Evolutionary conservation across 1,139 yeast species (phyloP).

Genomic region (Casaregolazyma suthepensis): DNA sequence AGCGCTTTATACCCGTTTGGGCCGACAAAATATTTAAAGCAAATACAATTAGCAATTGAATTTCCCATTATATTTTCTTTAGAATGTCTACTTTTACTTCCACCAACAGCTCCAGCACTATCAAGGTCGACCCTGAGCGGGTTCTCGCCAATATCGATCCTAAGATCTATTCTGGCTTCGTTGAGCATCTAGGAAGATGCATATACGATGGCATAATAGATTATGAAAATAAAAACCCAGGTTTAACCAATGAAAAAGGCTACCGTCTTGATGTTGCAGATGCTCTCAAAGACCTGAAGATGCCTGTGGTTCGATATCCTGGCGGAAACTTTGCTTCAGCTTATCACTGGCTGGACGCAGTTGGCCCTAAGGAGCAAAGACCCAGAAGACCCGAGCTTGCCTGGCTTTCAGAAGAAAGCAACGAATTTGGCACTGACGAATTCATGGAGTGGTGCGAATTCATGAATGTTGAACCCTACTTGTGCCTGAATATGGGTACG

Average conservation of each 20-base stretch:
- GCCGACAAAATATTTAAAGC: background rate
- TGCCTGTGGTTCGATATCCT: slow-evolving; percentile 36
- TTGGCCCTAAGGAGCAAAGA: slow-evolving; percentile 31
- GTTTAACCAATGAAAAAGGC: slow-evolving; percentile 27
- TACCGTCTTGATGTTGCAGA: slow-evolving; percentile 30
- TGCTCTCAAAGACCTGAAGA: slow-evolving; percentile 30
- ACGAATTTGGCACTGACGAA: slow-evolving; percentile 34
- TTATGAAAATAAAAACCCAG: slow-evolving; percentile 21
- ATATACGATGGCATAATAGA: slow-evolving; percentile 36
- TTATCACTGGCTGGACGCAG: slow-evolving; percentile 35
- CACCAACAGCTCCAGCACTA: background rate
- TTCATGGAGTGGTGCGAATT: slow-evolving; percentile 33
- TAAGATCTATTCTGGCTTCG: slow-evolving; percentile 32
- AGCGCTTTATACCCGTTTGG: background rate
- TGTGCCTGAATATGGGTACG: slow-evolving; percentile 36
- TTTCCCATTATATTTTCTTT: background rate
- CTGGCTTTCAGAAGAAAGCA: slow-evolving; percentile 33
- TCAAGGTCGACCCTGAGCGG: slow-evolving; percentile 24
- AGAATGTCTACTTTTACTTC: background rate
- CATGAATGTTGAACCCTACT: slow-evolving; percentile 31
- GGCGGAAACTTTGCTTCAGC: slow-evolving; percentile 35
- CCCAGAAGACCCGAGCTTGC: slow-evolving; percentile 35
- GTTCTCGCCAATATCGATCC: slow-evolving; percentile 25
- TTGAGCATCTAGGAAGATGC: slow-evolving; percentile 35
- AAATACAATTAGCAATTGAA: background rate